These are phyloP conservation scores for Leptodermis oblonga DNA, from an alignment of 257 asterid genomes.

Conservation along the genomic window DNA sequence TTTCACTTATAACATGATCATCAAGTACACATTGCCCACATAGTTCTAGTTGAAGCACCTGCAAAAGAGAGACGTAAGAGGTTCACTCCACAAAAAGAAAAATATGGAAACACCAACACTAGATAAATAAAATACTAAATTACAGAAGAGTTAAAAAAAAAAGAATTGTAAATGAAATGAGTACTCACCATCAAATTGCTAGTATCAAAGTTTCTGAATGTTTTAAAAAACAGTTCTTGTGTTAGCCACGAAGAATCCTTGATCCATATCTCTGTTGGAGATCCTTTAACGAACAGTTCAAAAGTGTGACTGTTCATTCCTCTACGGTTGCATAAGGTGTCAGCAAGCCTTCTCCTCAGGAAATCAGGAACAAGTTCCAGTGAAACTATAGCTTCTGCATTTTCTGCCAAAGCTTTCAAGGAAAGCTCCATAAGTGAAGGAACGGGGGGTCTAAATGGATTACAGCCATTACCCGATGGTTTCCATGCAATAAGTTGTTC, in stretches of 20 bases:
- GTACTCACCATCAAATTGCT: conserved; percentile 49
- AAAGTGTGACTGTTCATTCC: conserved; percentile 41
- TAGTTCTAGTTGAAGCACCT: conserved; percentile 88
- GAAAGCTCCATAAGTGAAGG: conserved; percentile 70
- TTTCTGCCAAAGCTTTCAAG: conserved; percentile 49
- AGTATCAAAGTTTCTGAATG: conserved; percentile 37
- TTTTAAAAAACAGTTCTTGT: conserved; percentile 42
- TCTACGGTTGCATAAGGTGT: conserved; percentile 50
- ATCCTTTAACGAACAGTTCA: conserved; percentile 50
- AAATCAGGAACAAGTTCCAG: conserved; percentile 56
- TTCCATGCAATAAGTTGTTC: conserved; percentile 49
- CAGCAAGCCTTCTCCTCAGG: conserved; percentile 46
- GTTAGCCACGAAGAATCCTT: conserved; percentile 71
- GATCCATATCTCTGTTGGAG: conserved; percentile 61
- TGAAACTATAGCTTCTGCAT: conserved; percentile 55
- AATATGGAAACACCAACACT: not conserved
- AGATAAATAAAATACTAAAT: not conserved
- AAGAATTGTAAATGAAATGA: conserved; percentile 11
- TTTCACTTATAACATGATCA: conserved; percentile 40
- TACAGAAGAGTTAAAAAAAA: not conserved
- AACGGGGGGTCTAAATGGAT: conserved; percentile 14
- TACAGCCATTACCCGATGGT: conserved; percentile 24
- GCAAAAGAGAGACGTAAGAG: conserved; percentile 20
- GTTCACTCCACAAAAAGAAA: conserved; percentile 4
- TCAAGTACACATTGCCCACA: conserved; percentile 71